Base-by-base conservation (phyloP, 805 yeast genomes). In the Sungouiella blattae region DNA sequence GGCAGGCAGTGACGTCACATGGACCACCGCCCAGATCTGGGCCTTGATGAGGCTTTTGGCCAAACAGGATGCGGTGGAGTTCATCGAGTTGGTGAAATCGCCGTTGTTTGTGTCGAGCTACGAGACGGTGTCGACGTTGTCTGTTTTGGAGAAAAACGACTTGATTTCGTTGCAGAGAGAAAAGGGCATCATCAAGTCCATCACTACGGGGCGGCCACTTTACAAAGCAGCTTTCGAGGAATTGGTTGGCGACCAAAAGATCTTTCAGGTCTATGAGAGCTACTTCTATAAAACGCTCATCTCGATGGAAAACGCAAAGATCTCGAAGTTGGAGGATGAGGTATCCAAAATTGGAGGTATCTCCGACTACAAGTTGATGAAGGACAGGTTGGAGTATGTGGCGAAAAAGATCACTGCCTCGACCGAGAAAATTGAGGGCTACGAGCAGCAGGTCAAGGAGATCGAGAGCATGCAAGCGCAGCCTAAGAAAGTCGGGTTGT, bases 1-100 rank as follows among this genome's bases (percentile, higher is more conserved):
- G n/a, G 46, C 45, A 16, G 40, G 35, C 21, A 18, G 32, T 6
- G 68, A 55, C 6, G 73, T 64, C 23, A 76, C 77, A 11, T 78
- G 89, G 70, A 73, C 75, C 17, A 64, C 82, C 11, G 85, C 94
- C 1, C 96, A 91, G 53, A 93, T 87, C 0, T 93, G 98, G 98
- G 76, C 71, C 15, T 53, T 93, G 15, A 78, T 91, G 49, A 83
- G 82, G 48, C 41, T 72, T 25, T 67, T 93, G 25, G 75, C 87
- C 1, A 56, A 62, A 7, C 49, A 62, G 0, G 77, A 75, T 0
- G 46, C 51, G 3, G 60, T 85, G 3, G 46, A 62, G 1, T 80
- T 66, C 49, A 65, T 70, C 23, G 78, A 80, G 4, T 60, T 83
- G 23, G 68, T 72, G 25, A 68, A 71, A 37, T 66, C 72, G 27